Conservation (phyloP, 1,139 yeast genomes). For the Debaryomyces fabryi region DNA sequence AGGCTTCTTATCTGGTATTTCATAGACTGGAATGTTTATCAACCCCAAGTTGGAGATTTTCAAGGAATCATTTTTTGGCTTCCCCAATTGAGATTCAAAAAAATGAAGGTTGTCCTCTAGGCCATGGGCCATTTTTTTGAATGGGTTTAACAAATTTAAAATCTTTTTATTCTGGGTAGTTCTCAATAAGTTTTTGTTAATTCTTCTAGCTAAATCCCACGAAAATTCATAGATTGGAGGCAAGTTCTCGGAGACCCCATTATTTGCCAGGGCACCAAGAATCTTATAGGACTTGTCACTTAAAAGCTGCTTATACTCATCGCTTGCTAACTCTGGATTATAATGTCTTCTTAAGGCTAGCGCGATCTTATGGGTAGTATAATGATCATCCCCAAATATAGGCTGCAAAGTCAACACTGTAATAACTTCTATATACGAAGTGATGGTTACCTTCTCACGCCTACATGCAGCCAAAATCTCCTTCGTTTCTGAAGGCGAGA, state of each 20-base stretch:
- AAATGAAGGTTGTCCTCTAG: constrained; percentile 23
- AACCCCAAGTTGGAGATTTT: constrained; percentile 47
- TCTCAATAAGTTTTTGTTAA: constrained; percentile 23
- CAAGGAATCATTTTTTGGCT: constrained; percentile 35
- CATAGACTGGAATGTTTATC: constrained; percentile 23
- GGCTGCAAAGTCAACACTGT: constrained; percentile 34
- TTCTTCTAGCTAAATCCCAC: constrained; percentile 36
- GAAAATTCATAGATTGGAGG: constrained; percentile 36
- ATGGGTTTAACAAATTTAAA: constrained; percentile 27
- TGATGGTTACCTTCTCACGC: constrained; percentile 34
- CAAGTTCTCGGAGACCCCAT: constrained; percentile 33
- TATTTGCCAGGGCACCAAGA: constrained; percentile 38
- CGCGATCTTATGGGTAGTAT: constrained; percentile 34
- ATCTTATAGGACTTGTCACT: constrained; percentile 27
- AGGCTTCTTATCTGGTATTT: constrained; percentile 3
- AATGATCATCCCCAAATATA: constrained; percentile 26
- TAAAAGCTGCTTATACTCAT: constrained; percentile 22
- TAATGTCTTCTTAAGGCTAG: constrained; percentile 38
- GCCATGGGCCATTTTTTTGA: constrained; percentile 21
- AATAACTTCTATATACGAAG: constrained; percentile 35
- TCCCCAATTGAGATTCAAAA: constrained; percentile 27
- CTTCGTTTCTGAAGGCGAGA: constrained; percentile 28
- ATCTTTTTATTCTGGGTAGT: constrained; percentile 27
- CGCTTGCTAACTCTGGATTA: constrained; percentile 18
- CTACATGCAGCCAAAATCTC: constrained; percentile 33